Percentiles rank a stretch among this genome's conserved stretches.
Conservation (phyloP, 345 rosid species). For the Salix arbutifolia region DNA sequence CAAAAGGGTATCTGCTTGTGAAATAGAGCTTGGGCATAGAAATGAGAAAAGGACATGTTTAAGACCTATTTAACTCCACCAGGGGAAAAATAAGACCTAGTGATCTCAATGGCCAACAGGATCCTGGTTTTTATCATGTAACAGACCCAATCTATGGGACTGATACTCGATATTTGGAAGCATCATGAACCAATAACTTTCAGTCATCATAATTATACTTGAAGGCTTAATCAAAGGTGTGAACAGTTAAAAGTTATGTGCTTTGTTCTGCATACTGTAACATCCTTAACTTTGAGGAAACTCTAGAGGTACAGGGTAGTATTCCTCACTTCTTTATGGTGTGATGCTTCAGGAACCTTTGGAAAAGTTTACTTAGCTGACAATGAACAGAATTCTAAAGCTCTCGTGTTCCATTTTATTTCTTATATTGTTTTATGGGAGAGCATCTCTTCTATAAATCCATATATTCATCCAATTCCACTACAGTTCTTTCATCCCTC, state of each 20-base stretch:
- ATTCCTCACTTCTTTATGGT: not conserved
- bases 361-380: not conserved
- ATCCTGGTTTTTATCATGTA: not conserved
- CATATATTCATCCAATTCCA: not conserved
- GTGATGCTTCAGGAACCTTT: not conserved
- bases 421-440: not conserved
- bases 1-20: not conserved
- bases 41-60: not conserved
- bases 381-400: not conserved
- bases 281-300: not conserved
- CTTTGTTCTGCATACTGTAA: not conserved
- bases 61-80: not conserved
- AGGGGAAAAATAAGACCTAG: not conserved
- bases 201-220: not conserved
- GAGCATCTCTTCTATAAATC: not conserved
- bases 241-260: not conserved
- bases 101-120: constrained; percentile 3
- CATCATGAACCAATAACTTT: not conserved
- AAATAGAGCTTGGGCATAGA: not conserved
- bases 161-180: not conserved
- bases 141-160: not conserved
- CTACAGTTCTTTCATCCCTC: not conserved
- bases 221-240: not conserved
- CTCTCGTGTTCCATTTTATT: not conserved
- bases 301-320: not conserved